Conservation (phyloP, 1,284 basidiomycete species). For the Cutaneotrichosporon mucoides region DNA sequence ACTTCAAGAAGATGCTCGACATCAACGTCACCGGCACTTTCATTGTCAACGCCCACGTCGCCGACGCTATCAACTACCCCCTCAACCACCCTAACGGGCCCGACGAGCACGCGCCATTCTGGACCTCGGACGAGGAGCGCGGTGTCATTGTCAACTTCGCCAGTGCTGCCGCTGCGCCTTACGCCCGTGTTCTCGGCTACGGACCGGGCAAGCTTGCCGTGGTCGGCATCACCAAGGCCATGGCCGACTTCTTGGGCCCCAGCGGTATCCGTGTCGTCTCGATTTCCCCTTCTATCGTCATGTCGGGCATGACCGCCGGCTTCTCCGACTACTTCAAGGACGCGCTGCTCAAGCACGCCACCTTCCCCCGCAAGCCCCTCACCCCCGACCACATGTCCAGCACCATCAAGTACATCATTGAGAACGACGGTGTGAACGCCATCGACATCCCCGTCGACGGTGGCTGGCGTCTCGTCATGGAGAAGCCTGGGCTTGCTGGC, state of each 20-base stretch:
- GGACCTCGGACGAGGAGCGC: conserved; percentile 38
- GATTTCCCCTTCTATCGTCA: conserved; percentile 41
- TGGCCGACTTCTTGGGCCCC: conserved; percentile 42
- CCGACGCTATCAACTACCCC: conserved; percentile 44
- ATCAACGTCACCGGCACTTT: conserved; percentile 44
- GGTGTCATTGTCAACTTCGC: conserved; percentile 47
- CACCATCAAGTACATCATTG: conserved; percentile 37
- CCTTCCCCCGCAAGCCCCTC: conserved; percentile 41
- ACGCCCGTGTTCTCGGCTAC: conserved; percentile 38
- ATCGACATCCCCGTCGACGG: conserved; percentile 42
- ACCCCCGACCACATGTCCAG: conserved; percentile 34
- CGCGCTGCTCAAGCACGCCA: conserved; percentile 35
- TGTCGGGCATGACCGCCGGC: conserved; percentile 35
- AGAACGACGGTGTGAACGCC: conserved; percentile 39
- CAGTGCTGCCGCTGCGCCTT: conserved; percentile 36
- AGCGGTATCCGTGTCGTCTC: conserved; percentile 42
- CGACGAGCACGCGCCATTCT: conserved; percentile 29
- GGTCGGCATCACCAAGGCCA: conserved; percentile 37
- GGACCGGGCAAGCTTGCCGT: conserved; percentile 43
- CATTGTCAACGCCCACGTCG: conserved; percentile 39
- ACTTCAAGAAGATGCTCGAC: conserved; percentile 43
- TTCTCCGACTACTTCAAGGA: conserved; percentile 34
- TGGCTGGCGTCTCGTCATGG: conserved; percentile 38
- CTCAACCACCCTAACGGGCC: conserved; percentile 29
- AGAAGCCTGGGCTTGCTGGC: conserved; percentile 27